Conservation (phyloP, 177 flowering plant genomes). For the Vitis hybrid region DNA sequence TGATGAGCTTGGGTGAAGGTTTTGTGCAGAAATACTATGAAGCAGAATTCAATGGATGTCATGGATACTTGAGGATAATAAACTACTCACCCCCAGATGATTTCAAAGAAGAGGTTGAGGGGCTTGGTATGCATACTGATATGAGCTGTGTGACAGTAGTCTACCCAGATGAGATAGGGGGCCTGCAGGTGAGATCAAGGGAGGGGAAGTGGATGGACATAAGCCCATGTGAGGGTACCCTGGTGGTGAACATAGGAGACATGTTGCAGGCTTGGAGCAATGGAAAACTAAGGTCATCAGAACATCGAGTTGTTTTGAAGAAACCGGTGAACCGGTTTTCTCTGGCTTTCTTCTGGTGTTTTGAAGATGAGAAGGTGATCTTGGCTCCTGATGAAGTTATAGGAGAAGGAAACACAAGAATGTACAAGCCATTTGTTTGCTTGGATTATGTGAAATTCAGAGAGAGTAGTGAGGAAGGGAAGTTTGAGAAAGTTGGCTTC, state of each 20-base stretch:
- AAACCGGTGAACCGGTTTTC: slow-evolving; percentile 45
- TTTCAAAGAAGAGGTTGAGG: slow-evolving; percentile 52
- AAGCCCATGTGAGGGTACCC: slow-evolving; percentile 53
- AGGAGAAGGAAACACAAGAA: slow-evolving; percentile 52
- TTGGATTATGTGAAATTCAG: slow-evolving; percentile 67
- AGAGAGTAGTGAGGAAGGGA: slow-evolving; percentile 60
- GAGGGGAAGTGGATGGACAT: slow-evolving; percentile 81
- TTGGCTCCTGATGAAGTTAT: slow-evolving; percentile 73
- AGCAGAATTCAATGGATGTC: slow-evolving; percentile 62
- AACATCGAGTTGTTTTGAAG: slow-evolving; percentile 76
- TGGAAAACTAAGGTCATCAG: slow-evolving; percentile 71
- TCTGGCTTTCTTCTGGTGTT: slow-evolving; percentile 89
- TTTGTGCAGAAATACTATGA: slow-evolving; percentile 36
- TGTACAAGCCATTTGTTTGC: slow-evolving; percentile 62
- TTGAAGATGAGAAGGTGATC: slow-evolving; percentile 84
- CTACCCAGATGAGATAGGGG: slow-evolving; percentile 75
- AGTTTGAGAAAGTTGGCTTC: slow-evolving; percentile 69
- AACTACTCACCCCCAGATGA: slow-evolving; percentile 63
- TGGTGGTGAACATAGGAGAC: slow-evolving; percentile 87
- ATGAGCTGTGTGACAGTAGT: slow-evolving; percentile 90
- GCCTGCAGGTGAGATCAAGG: slow-evolving; percentile 81
- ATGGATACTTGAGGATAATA: slow-evolving; percentile 77
- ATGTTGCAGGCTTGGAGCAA: slow-evolving; percentile 95
- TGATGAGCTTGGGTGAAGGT: slow-evolving; percentile 57
- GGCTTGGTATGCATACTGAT: slow-evolving; percentile 94